Base-by-base conservation (phyloP, 352 stramenopile species). In the Pythium monospermum region DNA sequence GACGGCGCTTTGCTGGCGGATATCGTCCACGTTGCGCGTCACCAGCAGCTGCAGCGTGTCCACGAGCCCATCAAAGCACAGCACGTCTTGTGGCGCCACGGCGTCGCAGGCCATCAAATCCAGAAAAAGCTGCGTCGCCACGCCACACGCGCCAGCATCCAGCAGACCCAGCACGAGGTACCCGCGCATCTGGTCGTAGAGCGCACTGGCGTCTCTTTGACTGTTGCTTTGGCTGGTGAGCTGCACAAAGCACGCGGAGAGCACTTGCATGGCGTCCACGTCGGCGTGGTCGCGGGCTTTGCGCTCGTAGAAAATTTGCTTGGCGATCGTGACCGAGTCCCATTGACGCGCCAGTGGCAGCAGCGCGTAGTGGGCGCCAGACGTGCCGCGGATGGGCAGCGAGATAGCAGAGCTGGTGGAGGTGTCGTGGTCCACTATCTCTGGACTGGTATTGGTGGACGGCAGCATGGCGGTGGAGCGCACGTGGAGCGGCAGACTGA, bases 241-340 rank as follows among this genome's bases (percentile, higher is more conserved):
- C 32, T 86, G 66, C 46, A 68, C 55, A 26, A 89, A 76, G 55
- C 77, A 91, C 38, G 64, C 66, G 8, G 68, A 61, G 26, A 91
- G 56, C 16, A 89, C 71, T 1, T 73, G 22, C 16, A 89, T 45
- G 23, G 60, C 59, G 26, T 83, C 67, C 1, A 64, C 28, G 27
- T 83, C 60, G 18, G 57, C 70, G 25, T 53, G 45, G 12, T 50
- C 61, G 15, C 61, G 60, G 6, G 18, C 59, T 39, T 80, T 79
- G 40, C 66, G 57, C 54, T 90, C 75, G 49, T 89, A 87, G 42
- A 74, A 88, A 40, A 90, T 58, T 53, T 90, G 79, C 41, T 93
- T 93, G 38, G 72, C 73, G 43, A 91, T 62, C 4, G 75, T 75
- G 0, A 76, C 38, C 12, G 71, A 74, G 36, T 91, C 82, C 79